Evolutionary conservation across 352 stramenopile genomes (phyloP).

Genomic region (Phytophthora cajani): DNA sequence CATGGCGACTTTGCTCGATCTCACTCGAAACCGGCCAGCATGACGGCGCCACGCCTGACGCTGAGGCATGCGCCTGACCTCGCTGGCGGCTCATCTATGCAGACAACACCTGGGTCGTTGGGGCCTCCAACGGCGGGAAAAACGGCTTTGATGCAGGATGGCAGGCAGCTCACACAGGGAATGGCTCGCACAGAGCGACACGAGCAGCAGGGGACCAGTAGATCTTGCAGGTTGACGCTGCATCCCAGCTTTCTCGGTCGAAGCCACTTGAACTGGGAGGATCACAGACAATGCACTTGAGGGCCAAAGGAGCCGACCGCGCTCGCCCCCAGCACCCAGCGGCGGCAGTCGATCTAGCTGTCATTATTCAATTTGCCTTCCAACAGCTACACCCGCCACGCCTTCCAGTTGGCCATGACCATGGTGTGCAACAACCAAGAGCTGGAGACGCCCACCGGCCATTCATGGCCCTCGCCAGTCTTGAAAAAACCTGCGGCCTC

Average conservation of each 20-base stretch:
- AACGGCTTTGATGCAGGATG: conserved; percentile 16
- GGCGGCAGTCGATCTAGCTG: not conserved
- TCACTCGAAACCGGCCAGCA: not conserved
- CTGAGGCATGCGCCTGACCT: conserved; percentile 28
- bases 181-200: conserved; percentile 10
- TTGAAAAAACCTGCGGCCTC: conserved; percentile 26
- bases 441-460: conserved; percentile 10
- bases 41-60: not conserved
- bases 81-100: conserved; percentile 29
- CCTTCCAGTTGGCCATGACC: not conserved
- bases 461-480: conserved; percentile 14
- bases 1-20: conserved; percentile 3
- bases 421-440: conserved; percentile 38
- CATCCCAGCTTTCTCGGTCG: not conserved
- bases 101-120: not conserved
- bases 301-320: not conserved
- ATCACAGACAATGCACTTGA: conserved; percentile 12
- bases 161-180: conserved; percentile 21
- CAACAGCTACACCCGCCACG: conserved; percentile 1
- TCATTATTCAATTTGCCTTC: conserved; percentile 26
- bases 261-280: conserved; percentile 1
- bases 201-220: conserved; percentile 1
- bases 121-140: conserved; percentile 35
- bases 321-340: conserved; percentile 3
- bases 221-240: conserved; percentile 13